phyloP scores from a whole-genome alignment of 495 filamentous ascomycete genomes.

The Glarea lozoyensis region DNA sequence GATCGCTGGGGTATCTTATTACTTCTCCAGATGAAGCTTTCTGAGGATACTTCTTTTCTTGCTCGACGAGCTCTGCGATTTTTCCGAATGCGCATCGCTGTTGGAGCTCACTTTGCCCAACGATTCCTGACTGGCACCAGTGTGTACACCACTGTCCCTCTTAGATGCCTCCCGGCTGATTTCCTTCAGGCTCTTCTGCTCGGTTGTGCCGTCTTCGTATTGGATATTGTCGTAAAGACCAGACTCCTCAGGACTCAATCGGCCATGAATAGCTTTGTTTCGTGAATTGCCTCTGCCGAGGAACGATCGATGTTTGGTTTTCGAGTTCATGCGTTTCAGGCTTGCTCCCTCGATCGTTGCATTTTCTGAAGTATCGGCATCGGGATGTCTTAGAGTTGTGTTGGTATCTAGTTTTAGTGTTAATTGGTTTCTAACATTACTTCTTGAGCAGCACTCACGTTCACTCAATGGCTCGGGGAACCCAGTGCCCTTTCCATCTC shows the following conservation, averaged over 20 bases:
- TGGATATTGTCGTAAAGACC: slow-evolving; percentile 14
- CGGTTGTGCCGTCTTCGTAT: slow-evolving; percentile 9
- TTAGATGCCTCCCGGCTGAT: too few species aligned
- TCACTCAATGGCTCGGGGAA: slow-evolving; percentile 20
- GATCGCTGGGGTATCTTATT: neutral
- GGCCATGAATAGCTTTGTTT: neutral
- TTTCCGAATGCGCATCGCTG: slow-evolving; percentile 4
- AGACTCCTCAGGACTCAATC: neutral
- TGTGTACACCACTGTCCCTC: neutral
- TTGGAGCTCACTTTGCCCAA: neutral
- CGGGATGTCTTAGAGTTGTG: slow-evolving; percentile 20
- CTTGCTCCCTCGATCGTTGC: slow-evolving; percentile 17
- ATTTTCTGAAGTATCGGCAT: slow-evolving; percentile 19
- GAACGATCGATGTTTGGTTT: slow-evolving; percentile 2
- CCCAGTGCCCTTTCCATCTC: slow-evolving; percentile 5
- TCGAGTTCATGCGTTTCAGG: neutral
- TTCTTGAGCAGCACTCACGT: slow-evolving; percentile 1
- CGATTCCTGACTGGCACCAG: neutral
- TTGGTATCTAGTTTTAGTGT: slow-evolving; percentile 13
- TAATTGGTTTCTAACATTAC: neutral
- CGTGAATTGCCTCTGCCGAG: slow-evolving; percentile 4
- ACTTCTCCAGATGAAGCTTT: slow-evolving; percentile 8
- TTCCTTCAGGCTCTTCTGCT: neutral
- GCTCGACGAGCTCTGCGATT: neutral
- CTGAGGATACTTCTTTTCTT: slow-evolving; percentile 8